Conservation (phyloP, 768 basidiomycete species). For the Tricholoma sp. region DNA sequence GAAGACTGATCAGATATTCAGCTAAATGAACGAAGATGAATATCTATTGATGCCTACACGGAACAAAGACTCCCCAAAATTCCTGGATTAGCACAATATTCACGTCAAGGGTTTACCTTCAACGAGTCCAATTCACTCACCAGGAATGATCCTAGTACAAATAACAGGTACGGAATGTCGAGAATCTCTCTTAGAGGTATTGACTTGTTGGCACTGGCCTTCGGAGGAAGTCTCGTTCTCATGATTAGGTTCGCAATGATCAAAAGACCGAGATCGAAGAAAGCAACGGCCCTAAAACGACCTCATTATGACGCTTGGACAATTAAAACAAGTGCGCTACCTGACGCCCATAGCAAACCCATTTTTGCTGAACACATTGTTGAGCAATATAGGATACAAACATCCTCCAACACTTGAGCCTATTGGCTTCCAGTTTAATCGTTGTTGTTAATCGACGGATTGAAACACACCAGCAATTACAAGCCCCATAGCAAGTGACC, state of each 20-base stretch:
- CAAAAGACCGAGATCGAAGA: constrained; percentile 40
- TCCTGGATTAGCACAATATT: constrained; percentile 16
- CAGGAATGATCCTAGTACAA: constrained; percentile 36
- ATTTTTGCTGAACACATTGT: constrained; percentile 35
- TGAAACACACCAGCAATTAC: constrained; percentile 39
- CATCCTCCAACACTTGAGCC: constrained; percentile 46
- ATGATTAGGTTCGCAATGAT: constrained; percentile 38
- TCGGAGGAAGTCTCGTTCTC: constrained; percentile 34
- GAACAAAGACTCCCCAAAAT: constrained; percentile 48
- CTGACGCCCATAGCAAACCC: constrained; percentile 42
- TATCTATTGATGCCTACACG: constrained; percentile 30
- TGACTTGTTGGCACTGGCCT: constrained; percentile 12
- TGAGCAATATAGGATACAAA: constrained; percentile 48
- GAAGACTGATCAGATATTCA: constrained; percentile 30
- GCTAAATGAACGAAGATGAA: not conserved
- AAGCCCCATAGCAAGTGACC: constrained; percentile 52
- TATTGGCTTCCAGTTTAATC: constrained; percentile 8
- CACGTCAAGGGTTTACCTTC: not conserved
- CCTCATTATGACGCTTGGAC: constrained; percentile 16
- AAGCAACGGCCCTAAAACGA: constrained; percentile 35
- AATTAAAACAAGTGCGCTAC: constrained; percentile 21
- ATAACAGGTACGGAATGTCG: constrained; percentile 39
- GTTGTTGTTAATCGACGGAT: not conserved
- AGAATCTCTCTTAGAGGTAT: constrained; percentile 27
- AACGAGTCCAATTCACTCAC: constrained; percentile 16